These are phyloP conservation scores for Termitomyces bulborhizus DNA, from an alignment of 768 basidiomycete species.

Conservation along the genomic window DNA sequence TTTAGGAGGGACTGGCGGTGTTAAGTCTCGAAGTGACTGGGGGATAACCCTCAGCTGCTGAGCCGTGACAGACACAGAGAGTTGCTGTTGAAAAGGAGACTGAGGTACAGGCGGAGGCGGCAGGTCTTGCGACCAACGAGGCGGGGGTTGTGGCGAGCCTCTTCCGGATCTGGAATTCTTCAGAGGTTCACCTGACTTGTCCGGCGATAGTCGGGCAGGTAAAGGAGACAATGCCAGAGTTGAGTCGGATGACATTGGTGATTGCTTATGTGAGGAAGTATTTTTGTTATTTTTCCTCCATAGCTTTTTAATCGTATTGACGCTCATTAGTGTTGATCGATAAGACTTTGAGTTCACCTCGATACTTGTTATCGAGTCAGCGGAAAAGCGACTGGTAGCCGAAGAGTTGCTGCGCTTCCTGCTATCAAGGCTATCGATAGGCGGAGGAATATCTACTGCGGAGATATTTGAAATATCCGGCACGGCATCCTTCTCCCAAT, in stretches of 20 bases:
- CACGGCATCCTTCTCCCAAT: conserved; percentile 34
- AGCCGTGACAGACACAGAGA: conserved; percentile 11
- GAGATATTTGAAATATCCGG: conserved; percentile 9
- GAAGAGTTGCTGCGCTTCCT: conserved; percentile 15
- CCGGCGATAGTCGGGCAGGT: conserved; percentile 29
- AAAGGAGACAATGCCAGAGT: conserved; percentile 26
- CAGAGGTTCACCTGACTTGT: conserved; percentile 31
- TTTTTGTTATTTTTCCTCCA: conserved; percentile 73
- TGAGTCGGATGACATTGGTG: conserved; percentile 31
- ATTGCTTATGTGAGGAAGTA: conserved; percentile 38
- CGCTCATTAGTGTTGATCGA: conserved; percentile 58
- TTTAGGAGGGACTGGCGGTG: conserved; percentile 1
- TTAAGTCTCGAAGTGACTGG: neutral
- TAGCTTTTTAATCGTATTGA: conserved; percentile 67
- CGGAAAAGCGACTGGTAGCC: conserved; percentile 66
- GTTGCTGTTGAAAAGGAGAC: conserved; percentile 4
- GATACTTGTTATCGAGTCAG: conserved; percentile 54
- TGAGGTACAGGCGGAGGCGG: conserved; percentile 13
- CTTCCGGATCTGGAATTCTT: conserved; percentile 19
- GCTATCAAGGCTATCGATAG: conserved; percentile 10
- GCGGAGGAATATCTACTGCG: conserved; percentile 8
- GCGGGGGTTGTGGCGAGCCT: conserved; percentile 19
- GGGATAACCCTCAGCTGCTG: neutral
- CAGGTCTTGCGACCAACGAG: conserved; percentile 20
- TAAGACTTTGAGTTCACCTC: conserved; percentile 27